Evolutionary conservation across 2,329 filamentous ascomycete species (phyloP), one percentile per base, ranked within the genome.

Genomic region (Ceratocystis huliohia): DNA sequence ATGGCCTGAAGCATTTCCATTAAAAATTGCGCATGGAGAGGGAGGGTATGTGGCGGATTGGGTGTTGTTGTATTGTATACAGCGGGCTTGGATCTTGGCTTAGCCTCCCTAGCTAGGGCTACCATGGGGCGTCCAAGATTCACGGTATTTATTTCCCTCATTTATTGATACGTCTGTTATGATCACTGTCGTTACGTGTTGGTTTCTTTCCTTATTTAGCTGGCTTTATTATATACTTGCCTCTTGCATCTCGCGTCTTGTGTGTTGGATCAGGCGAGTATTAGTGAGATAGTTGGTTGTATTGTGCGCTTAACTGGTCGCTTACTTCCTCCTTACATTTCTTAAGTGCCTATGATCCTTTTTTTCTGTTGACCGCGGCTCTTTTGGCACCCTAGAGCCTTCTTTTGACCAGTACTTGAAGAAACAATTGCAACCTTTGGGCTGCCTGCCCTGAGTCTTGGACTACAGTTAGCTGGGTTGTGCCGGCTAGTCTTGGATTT

Each of bases 1-100:
- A 66, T 56, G 61, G 64, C 2, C 15, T 68, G 25, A 66, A 63
- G 46, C 63, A 65, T 15, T 67, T 67, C 37, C 46, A 45, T 48
- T 53, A 67, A 56, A 59, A 48, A 5, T 22, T 28, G 30, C 30
- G 41, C 3, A 45, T 57, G 5, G 22, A 41, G 46, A 20, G n/a
- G 30, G 28, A 25, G 37, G 22, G 44, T 46, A 6, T 8, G 28
- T 8, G n/a, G 7, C 1, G 28, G 56, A 10, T 59, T 57, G 10
- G 13, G 37, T 15, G 10, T 13, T 13, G 37, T 13, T 41, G 37
- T 41, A 41, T 15, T 15, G 28, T 7, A 22, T 30, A 30, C 30
- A 30, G 13, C 22, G n/a, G 56, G 28, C 56, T 59, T 59, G 13
- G 25, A 28, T n/a, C n/a, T n/a, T 59, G 25, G 56, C 15, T 25